Base-by-base conservation (phyloP, 2,329 filamentous ascomycete species). In the Aciculosporium take region DNA sequence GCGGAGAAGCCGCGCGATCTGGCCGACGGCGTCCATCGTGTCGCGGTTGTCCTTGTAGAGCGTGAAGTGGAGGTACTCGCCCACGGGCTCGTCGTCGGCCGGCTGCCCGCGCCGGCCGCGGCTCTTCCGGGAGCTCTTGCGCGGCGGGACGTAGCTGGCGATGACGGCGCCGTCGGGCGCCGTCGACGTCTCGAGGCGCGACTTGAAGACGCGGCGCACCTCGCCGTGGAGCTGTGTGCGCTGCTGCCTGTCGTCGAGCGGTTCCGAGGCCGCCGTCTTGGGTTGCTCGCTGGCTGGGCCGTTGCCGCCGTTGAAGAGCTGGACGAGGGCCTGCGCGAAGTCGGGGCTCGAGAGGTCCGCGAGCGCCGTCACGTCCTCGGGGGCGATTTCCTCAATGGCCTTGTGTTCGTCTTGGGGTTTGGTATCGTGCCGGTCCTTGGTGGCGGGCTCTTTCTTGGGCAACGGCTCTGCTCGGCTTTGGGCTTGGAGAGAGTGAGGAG, bases 1-100 rank as follows among this genome's bases (percentile, higher is more conserved):
- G 55, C 81, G 83, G 47, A 94, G 63, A 48, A 81, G 72, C 33
- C 81, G 81, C 1, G 80, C 76, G 31, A 95, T 72, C 53, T 82
- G 84, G 40, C 76, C 80, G 40, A 93, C 70, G 0, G 85, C 81
- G 52, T 95, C 88, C 84, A 94, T 93, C 1, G 88, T 95, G 56
- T 95, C 88, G 56, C 89, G 88, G 64, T 95, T 95, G 64, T 94
- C 88, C 64, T 95, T 95, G 73, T 89, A 93, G 39, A 95, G 69
- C 0, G 84, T 89, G 58, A 94, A 94, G 59, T 94, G 87, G 12
- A 94, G 66, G 58, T 85, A 91, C 37, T 87, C 81, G 15, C 83
- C 85, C 71, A 59, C 46, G 44, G 58, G 58, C 46, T 61, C 58
- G 44, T 60, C 56, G 3, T 56, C 53, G 9, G 37, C 25, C 12